phyloP scores from a whole-genome alignment of 2,329 filamentous ascomycete species.

The Sporothrix humicola region DNA sequence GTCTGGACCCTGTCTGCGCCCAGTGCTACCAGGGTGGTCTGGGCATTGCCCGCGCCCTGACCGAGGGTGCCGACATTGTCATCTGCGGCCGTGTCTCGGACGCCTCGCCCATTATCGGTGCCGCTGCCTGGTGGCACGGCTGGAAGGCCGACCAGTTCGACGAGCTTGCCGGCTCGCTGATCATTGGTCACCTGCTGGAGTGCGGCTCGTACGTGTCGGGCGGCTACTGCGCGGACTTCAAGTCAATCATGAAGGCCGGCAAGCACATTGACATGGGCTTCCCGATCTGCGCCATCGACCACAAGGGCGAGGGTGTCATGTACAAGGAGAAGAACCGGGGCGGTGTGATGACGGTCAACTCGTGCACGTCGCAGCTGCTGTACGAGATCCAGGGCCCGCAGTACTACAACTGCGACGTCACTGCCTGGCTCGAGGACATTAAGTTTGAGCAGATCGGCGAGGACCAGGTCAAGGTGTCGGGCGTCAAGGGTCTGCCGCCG shows the following conservation, averaged over 20 bases:
- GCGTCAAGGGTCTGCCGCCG: slow-evolving; percentile 45
- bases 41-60: slow-evolving; percentile 47
- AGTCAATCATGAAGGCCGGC: slow-evolving; percentile 50
- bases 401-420: slow-evolving; percentile 47
- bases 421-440: slow-evolving; percentile 42
- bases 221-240: slow-evolving; percentile 54
- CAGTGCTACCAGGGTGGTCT: slow-evolving; percentile 54
- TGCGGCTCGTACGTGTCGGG: slow-evolving; percentile 54
- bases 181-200: slow-evolving; percentile 53
- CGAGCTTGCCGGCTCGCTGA: slow-evolving; percentile 50
- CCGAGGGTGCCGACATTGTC: slow-evolving; percentile 47
- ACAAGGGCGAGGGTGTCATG: slow-evolving; percentile 47
- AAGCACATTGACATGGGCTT: slow-evolving; percentile 51
- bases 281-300: slow-evolving; percentile 56
- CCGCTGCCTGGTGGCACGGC: slow-evolving; percentile 55
- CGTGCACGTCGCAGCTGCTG: slow-evolving; percentile 43
- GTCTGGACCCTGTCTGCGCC: slow-evolving; percentile 35
- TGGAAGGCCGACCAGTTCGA: slow-evolving; percentile 54
- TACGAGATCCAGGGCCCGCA: slow-evolving; percentile 49
- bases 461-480: slow-evolving; percentile 44
- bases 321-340: slow-evolving; percentile 41
- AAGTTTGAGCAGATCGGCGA: slow-evolving; percentile 53
- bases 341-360: slow-evolving; percentile 38
- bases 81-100: slow-evolving; percentile 49
- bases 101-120: slow-evolving; percentile 53